Evolutionary conservation across 768 basidiomycete genomes (phyloP).

Genomic region (Termitomyces sp.): DNA sequence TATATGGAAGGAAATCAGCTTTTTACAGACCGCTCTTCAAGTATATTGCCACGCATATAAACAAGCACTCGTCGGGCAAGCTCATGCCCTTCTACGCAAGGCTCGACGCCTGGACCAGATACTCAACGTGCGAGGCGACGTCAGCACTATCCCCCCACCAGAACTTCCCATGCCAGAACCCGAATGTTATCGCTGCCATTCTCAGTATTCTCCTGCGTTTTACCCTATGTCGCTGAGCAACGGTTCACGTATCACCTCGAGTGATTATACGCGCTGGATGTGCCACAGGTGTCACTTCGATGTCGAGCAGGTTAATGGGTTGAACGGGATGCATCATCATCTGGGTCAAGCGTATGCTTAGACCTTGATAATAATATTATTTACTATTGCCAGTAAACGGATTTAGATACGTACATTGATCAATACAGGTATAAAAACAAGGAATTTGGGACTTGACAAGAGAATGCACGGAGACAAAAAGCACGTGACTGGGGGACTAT

Average conservation of each 20-base stretch:
- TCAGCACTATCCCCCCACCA: conserved; percentile 17
- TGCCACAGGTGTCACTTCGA: conserved; percentile 48
- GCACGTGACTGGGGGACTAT: neutral
- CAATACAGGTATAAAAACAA: neutral
- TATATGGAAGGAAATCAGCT: conserved; percentile 1
- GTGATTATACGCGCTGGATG: conserved; percentile 21
- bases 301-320: conserved; percentile 20
- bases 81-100: conserved; percentile 85
- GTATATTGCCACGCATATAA: conserved; percentile 86
- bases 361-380: neutral
- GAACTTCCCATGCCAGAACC: conserved; percentile 26
- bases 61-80: conserved; percentile 61
- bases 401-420: neutral
- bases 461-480: neutral
- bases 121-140: conserved; percentile 44
- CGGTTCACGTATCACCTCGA: conserved; percentile 1
- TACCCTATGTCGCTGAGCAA: conserved; percentile 31
- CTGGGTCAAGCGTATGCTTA: neutral
- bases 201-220: conserved; percentile 74
- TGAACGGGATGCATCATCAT: conserved; percentile 26
- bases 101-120: conserved; percentile 78
- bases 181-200: conserved; percentile 56
- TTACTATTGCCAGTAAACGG: neutral
- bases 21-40: conserved; percentile 76
- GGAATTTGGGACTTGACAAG: neutral